A percentile compares a stretch with the other conserved stretches of the same genome.
These are phyloP conservation scores for Monosporascus sp. DNA, from an alignment of 2,329 filamentous ascomycete species.

Conservation along the genomic window DNA sequence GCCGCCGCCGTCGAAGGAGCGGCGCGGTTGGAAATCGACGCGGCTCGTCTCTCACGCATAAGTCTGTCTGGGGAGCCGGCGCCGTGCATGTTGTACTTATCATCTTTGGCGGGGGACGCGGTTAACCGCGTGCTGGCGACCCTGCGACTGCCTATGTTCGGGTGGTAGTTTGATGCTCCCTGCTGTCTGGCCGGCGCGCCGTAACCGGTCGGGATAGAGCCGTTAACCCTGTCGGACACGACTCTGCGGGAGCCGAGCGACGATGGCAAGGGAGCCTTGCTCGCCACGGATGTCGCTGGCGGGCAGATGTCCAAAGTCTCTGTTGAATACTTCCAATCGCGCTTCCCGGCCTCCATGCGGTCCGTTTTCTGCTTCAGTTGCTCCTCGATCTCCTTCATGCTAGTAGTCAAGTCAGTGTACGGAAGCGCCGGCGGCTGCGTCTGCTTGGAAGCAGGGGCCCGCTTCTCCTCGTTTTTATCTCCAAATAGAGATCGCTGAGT, in stretches of 20 bases:
- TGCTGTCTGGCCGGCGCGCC: slow-evolving; percentile 1
- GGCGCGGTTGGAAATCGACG: slow-evolving; percentile 18
- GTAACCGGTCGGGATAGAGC: slow-evolving; percentile 8
- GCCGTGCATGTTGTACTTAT: not conserved
- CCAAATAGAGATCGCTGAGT: slow-evolving; percentile 17
- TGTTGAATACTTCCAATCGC: slow-evolving; percentile 11
- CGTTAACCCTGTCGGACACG: slow-evolving; percentile 19
- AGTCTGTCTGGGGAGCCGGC: slow-evolving; percentile 10
- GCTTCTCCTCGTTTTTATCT: slow-evolving; percentile 7
- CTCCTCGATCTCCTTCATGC: slow-evolving; percentile 23
- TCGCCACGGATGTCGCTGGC: slow-evolving; percentile 4
- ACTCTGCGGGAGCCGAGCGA: slow-evolving; percentile 10
- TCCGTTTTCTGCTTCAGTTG: slow-evolving; percentile 19
- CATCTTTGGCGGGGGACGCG: not conserved
- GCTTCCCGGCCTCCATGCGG: slow-evolving; percentile 9
- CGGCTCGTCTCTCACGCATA: not conserved
- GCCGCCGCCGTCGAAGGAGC: not conserved
- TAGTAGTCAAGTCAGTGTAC: slow-evolving; percentile 20
- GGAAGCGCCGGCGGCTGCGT: slow-evolving; percentile 1
- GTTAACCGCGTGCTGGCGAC: not conserved
- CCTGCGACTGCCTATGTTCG: not conserved
- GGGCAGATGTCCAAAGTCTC: slow-evolving; percentile 7
- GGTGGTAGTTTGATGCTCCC: not conserved
- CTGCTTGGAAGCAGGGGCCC: not conserved
- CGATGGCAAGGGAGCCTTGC: slow-evolving; percentile 2